Base-by-base conservation (phyloP, 2,329 filamentous ascomycete genomes). In the Alternaria sp. region DNA sequence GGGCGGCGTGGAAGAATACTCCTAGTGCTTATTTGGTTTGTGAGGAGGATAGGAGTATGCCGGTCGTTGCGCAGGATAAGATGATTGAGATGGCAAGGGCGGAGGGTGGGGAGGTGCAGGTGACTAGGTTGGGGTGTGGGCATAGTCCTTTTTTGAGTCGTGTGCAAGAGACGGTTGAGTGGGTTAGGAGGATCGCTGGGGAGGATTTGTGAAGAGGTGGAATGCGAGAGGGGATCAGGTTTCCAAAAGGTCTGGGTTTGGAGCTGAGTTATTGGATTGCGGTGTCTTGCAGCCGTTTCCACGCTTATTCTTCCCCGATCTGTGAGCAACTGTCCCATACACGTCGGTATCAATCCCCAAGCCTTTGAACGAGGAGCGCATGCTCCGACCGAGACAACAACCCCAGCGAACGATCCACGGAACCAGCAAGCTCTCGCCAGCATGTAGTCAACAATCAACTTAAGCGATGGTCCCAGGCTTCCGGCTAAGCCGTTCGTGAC, bases 61-160 rank as follows among this genome's bases (percentile, higher is more conserved):
- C 77, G 11, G 52, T 63, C 9, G 21, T 52, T 3, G 59, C 71
- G 4, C 80, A 82, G 63, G 74, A 81, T 9, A 59, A 51, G 1
- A 76, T 81, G 73, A 68, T 72, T 6, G 61, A 62, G 7, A 70
- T 60, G 15, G 72, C 76, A 26, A 68, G 67, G 64, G 71, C 72
- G 4, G 60, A 61, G 32, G 77, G 77, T 0, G 77, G 63, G 1
- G 69, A 76, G 1, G 66, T 79, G 17, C 71, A 72, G 40, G 72
- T 77, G 5, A 75, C 75, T 56, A 77, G 73, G 19, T 55, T 78
- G 5, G 73, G 79, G 59, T 69, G 67, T 13, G 76, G 78, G 1
- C 82, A 84, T 67, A 81, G 78, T 66, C 82, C 81, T 17, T 84
- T 82, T 65, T 61, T 83, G 66, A 81, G 77, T 32, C 77, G 71